phyloP scores from a whole-genome alignment of 179 eudicot species.

The Spergularia azorica region DNA sequence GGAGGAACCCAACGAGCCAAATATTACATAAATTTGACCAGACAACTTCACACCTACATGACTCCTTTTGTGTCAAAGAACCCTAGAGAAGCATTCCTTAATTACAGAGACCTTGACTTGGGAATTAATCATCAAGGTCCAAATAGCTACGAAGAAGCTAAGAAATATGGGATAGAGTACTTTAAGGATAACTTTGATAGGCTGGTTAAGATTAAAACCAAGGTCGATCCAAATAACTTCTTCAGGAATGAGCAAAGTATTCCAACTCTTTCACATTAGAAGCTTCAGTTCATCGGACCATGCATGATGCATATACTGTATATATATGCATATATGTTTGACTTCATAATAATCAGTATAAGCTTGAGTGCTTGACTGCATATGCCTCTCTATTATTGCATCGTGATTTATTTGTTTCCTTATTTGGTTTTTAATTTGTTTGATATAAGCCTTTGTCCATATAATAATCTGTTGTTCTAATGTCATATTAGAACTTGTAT shows the following conservation, averaged over 20 bases:
- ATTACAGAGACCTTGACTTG: conserved; percentile 20
- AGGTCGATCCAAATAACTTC: conserved; percentile 20
- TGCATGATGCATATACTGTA: too few relatives aligned
- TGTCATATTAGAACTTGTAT: too few relatives aligned
- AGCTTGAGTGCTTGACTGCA: too few relatives aligned
- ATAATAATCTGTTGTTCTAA: too few relatives aligned
- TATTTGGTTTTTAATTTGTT: too few relatives aligned
- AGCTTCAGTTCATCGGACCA: too few relatives aligned
- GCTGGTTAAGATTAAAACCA: not conserved
- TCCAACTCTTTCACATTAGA: not conserved
- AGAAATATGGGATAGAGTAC: not conserved
- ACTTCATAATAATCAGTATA: too few relatives aligned
- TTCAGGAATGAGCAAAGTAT: conserved; percentile 26
- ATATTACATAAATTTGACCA: not conserved
- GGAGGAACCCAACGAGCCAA: not conserved
- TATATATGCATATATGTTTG: too few relatives aligned
- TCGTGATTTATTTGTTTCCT: too few relatives aligned
- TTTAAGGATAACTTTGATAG: conserved; percentile 8
- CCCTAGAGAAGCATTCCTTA: not conserved
- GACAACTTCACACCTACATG: conserved; percentile 11
- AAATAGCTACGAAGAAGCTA: conserved; percentile 13
- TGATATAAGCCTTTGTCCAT: too few relatives aligned
- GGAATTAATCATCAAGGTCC: conserved; percentile 12
- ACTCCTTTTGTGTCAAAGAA: conserved; percentile 18
- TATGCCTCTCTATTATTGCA: too few relatives aligned